Conservation (phyloP, 163 green algal genomes). For the Picocystis sp. region DNA sequence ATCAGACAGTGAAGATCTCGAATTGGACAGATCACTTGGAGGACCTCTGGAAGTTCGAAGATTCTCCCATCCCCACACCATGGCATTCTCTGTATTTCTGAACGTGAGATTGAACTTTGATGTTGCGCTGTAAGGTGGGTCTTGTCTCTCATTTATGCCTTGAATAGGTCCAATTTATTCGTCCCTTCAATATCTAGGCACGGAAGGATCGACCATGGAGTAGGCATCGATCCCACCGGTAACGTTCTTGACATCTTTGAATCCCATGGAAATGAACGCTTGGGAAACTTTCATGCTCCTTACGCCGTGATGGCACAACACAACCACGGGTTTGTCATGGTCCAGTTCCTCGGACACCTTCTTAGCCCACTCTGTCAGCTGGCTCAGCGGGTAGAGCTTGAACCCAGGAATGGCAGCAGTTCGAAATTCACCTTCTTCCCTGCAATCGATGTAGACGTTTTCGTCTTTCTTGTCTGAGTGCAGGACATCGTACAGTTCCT, state of each 20-base stretch:
- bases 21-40: conserved; percentile 28
- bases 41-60: conserved; percentile 16
- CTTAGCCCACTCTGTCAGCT: conserved; percentile 25
- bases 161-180: too few relatives aligned
- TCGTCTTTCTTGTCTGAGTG: background rate
- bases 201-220: conserved; percentile 29
- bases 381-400: conserved; percentile 45
- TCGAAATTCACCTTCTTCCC: conserved; percentile 31
- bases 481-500: conserved; percentile 16
- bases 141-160: too few relatives aligned
- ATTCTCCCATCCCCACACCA: conserved; percentile 19
- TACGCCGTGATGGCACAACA: conserved; percentile 73
- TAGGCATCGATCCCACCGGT: conserved; percentile 65
- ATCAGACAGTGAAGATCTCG: conserved; percentile 16
- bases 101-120: too few relatives aligned
- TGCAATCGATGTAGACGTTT: conserved; percentile 23
- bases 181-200: conserved; percentile 38
- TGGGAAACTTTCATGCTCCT: conserved; percentile 38
- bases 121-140: too few relatives aligned
- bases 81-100: conserved; percentile 1
- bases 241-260: conserved; percentile 56
- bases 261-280: conserved; percentile 38
- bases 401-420: conserved; percentile 41
- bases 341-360: conserved; percentile 30
- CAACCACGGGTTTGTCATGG: conserved; percentile 34